Conservation (phyloP, 371 early-diverging fungal genomes). For the Furculomyces boomerangus region DNA sequence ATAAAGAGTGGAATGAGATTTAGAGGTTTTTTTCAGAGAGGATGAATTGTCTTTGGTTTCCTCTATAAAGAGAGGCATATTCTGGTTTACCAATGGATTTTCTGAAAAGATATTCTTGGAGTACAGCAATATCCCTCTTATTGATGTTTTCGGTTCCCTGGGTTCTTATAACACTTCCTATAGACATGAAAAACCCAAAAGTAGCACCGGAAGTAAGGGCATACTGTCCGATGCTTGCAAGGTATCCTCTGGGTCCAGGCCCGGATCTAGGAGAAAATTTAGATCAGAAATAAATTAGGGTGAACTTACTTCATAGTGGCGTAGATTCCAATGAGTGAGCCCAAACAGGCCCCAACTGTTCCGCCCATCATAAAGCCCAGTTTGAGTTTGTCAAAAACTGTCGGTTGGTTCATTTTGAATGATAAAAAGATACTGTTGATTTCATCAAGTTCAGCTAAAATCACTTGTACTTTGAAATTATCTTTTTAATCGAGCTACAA, state of each 20-base stretch:
- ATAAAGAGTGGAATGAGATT: too few relatives aligned
- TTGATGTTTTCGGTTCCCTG: slow-evolving; percentile 18
- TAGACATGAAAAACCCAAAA: slow-evolving; percentile 46
- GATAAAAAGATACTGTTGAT: background rate
- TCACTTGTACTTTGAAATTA: too few relatives aligned
- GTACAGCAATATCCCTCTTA: too few relatives aligned
- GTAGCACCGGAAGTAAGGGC: slow-evolving; percentile 36
- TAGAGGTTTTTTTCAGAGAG: too few relatives aligned
- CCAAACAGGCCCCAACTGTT: slow-evolving; percentile 64
- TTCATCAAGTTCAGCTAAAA: too few relatives aligned
- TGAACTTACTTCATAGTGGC: slow-evolving; percentile 38
- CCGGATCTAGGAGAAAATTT: slow-evolving; percentile 24
- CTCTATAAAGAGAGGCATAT: too few relatives aligned
- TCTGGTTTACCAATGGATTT: too few relatives aligned
- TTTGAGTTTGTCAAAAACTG: slow-evolving; percentile 48
- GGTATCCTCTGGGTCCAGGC: slow-evolving; percentile 38
- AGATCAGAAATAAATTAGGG: background rate
- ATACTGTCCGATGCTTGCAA: slow-evolving; percentile 34
- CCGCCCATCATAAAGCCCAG: slow-evolving; percentile 72
- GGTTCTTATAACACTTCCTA: slow-evolving; percentile 57
- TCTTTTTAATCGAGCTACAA: too few relatives aligned
- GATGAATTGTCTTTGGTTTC: too few relatives aligned
- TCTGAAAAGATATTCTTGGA: too few relatives aligned
- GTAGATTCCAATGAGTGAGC: slow-evolving; percentile 55
- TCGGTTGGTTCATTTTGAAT: slow-evolving; percentile 10